Evolutionary conservation across 441 rosid genomes (phyloP), one percentile per base, ranked within the genome.

Genomic region (Breynia disticha): DNA sequence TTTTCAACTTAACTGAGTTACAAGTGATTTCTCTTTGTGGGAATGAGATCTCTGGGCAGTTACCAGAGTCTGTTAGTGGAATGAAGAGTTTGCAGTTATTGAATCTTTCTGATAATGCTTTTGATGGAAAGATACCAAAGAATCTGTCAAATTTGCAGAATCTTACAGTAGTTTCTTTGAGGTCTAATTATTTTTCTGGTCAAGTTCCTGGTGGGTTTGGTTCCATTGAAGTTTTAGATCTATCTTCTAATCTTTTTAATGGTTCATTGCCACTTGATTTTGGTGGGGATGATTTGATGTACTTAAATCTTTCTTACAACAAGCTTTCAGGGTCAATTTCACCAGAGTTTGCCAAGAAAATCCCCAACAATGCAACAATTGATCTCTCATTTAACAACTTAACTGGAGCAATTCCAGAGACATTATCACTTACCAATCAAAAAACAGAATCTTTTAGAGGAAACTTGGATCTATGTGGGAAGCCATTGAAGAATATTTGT

Each of bases 341-440:
- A 5, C 73, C 76, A 10, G 62, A 48, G 2, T 86, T 90, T 48
- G 76, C 74, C 1, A 61, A 67, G 57, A 56, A 67, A 38, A 61
- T 79, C 16, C 82, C 89, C 11, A 60, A 43, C 37, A 82, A 57
- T 46, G 64, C 84, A 15, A 76, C 80, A 11, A 17, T 87, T 15
- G 94, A 90, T 72, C 75, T 86, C 48, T 84, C 95, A 1, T 87
- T 84, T 86, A 90, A 90, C 64, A 82, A 84, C 35, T 72, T 90
- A 19, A 90, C 86, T 5, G 95, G 95, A 46, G 65, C 85, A 18
- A 80, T 90, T 28, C 97, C 97, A 9, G 62, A 63, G 46, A 66
- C 83, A 4, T 56, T 51, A n/a, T 45, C 80, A 44, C 50, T 80
- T 67, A 68, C 74, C 20, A 75, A 77, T 60, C 93, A 89, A 68